These are phyloP conservation scores for Penicillium odoratum DNA, from an alignment of 495 filamentous ascomycete genomes.

Conservation along the genomic window DNA sequence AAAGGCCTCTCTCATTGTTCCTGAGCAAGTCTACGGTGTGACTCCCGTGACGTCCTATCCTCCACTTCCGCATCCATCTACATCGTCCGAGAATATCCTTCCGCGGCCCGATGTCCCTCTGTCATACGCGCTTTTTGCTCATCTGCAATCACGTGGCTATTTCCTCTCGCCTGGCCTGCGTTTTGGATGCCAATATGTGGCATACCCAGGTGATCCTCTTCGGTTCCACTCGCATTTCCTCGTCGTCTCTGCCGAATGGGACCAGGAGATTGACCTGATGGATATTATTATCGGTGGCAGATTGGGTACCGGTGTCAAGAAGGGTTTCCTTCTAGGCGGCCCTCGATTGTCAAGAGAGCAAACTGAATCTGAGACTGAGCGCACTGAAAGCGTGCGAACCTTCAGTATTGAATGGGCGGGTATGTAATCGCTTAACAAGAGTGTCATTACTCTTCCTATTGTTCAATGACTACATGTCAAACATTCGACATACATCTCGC, in stretches of 20 bases:
- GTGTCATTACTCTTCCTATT: not conserved
- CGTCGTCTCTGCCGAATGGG: conserved; percentile 74
- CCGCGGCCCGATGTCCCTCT: conserved; percentile 46
- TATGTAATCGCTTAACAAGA: conserved; percentile 52
- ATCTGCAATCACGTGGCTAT: conserved; percentile 78
- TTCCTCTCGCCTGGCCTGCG: conserved; percentile 89
- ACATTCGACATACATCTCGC: not conserved
- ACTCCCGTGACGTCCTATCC: conserved; percentile 63
- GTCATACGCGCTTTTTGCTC: conserved; percentile 54
- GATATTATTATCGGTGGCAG: conserved; percentile 83
- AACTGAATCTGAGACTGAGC: conserved; percentile 24
- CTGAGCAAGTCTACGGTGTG: conserved; percentile 38
- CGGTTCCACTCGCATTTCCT: conserved; percentile 95
- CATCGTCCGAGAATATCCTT: conserved; percentile 31
- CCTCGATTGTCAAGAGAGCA: conserved; percentile 32
- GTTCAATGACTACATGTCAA: not conserved
- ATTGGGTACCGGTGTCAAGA: conserved; percentile 92
- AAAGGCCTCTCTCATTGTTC: conserved; percentile 9
- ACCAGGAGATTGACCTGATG: conserved; percentile 79
- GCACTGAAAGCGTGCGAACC: conserved; percentile 50
- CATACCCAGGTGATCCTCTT: conserved; percentile 92
- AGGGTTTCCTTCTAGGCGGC: conserved; percentile 87
- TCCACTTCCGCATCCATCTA: conserved; percentile 38
- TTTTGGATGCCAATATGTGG: conserved; percentile 91
- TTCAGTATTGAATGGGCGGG: conserved; percentile 85